These are phyloP conservation scores for Alternaria sp. DNA, from an alignment of 2,329 filamentous ascomycete genomes.

Conservation along the genomic window DNA sequence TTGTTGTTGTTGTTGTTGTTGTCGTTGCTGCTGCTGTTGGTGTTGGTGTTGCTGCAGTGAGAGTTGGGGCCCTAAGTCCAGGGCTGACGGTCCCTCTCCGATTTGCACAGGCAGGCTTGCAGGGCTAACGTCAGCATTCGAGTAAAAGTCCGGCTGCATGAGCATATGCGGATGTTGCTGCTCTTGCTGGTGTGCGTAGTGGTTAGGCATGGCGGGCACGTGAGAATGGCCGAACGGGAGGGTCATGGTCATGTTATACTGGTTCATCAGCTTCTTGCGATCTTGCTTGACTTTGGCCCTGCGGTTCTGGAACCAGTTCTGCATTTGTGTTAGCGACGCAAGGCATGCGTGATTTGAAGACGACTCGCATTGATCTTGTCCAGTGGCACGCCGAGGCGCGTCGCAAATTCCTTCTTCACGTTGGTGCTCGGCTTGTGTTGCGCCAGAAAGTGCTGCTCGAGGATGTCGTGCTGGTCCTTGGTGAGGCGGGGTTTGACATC, in stretches of 20 bases:
- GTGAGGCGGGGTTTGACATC: conserved; percentile 62
- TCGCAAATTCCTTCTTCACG: conserved; percentile 61
- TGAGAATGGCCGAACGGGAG: conserved; percentile 37
- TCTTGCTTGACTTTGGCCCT: conserved; percentile 63
- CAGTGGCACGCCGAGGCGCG: conserved; percentile 58
- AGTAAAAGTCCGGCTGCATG: conserved; percentile 40
- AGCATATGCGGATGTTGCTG: conserved; percentile 41
- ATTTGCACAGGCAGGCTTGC: conserved; percentile 45
- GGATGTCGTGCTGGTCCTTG: conserved; percentile 63
- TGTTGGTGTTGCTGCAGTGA: conserved; percentile 41
- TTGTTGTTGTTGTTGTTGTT: conserved; percentile 20
- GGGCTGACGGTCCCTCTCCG: conserved; percentile 42
- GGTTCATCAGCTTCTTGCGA: conserved; percentile 57
- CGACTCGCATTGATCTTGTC: conserved; percentile 63
- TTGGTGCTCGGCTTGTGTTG: conserved; percentile 61
- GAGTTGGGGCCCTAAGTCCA: conserved; percentile 45
- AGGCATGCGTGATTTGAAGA: background rate
- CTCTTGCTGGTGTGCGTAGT: conserved; percentile 29
- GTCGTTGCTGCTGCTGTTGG: conserved; percentile 20
- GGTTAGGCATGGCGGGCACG: conserved; percentile 35
- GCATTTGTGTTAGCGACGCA: conserved; percentile 42
- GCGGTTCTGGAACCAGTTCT: conserved; percentile 65
- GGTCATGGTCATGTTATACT: conserved; percentile 49
- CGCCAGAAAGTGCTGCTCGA: conserved; percentile 59
- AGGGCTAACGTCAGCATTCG: conserved; percentile 49